Conservation (phyloP, 345 rosid species). For the Gossypium raimondii region DNA sequence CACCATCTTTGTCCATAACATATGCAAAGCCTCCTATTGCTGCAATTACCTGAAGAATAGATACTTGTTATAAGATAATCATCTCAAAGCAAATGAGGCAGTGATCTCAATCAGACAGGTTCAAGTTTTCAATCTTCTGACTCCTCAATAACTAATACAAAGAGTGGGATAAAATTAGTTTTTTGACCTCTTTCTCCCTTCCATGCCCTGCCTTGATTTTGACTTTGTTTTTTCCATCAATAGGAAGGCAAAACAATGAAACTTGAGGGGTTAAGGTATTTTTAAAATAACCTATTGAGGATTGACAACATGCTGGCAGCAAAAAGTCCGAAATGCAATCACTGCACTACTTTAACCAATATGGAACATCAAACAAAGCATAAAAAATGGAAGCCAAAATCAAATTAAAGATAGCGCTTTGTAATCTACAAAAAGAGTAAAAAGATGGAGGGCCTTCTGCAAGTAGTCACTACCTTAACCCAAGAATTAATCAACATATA, state of each 20-base stretch:
- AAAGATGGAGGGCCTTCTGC: background rate
- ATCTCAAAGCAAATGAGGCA: background rate
- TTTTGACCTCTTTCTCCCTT: background rate
- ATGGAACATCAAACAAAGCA: background rate
- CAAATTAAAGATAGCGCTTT: background rate
- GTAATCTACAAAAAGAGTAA: background rate
- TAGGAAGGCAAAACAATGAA: background rate
- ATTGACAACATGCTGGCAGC: background rate
- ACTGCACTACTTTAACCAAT: background rate
- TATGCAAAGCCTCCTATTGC: conserved; percentile 79
- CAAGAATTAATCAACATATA: background rate
- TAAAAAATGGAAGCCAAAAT: background rate
- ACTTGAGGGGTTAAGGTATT: background rate
- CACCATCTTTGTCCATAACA: conserved; percentile 89
- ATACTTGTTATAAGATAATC: background rate
- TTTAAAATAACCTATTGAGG: background rate
- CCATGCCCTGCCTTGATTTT: background rate
- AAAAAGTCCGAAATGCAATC: background rate
- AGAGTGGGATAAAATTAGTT: no score
- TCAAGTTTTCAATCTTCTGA: background rate
- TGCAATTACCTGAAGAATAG: conserved; percentile 52
- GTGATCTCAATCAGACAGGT: background rate
- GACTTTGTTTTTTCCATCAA: background rate
- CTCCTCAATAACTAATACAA: no score
- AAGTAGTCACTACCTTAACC: background rate